Percentiles rank a stretch among this genome's conserved stretches.
Evolutionary conservation across 1,284 basidiomycete species (phyloP).

Genomic region (Malassezia psittaci): DNA sequence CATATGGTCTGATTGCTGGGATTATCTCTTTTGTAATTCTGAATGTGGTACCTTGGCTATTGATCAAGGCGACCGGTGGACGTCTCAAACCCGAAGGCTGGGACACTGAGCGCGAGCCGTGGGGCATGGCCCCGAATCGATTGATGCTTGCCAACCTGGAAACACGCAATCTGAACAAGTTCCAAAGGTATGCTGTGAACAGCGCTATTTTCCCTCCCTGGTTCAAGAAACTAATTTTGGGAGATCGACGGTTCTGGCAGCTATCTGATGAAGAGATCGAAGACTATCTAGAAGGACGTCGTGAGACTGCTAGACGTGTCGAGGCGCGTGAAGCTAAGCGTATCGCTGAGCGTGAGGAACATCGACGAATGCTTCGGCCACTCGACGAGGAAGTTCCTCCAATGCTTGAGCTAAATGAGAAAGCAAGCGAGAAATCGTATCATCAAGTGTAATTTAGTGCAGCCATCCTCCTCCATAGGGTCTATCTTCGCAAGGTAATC

Average conservation of each 20-base stretch:
- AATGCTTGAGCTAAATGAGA: neutral
- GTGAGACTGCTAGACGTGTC: conserved; percentile 25
- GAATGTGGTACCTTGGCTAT: conserved; percentile 59
- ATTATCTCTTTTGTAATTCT: conserved; percentile 62
- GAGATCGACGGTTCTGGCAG: conserved; percentile 40
- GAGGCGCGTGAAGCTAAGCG: conserved; percentile 26
- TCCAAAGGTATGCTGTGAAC: conserved; percentile 11
- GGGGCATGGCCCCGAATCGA: conserved; percentile 16
- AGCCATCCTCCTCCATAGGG: neutral
- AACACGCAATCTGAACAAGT: conserved; percentile 13
- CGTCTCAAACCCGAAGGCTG: conserved; percentile 59
- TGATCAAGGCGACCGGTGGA: conserved; percentile 56
- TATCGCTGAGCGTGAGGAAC: conserved; percentile 22
- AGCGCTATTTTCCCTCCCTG: conserved; percentile 36
- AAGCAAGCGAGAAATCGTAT: neutral
- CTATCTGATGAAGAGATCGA: conserved; percentile 39
- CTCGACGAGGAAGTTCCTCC: neutral
- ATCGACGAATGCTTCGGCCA: conserved; percentile 1
- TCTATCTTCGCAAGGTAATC: neutral
- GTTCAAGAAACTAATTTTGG: conserved; percentile 32
- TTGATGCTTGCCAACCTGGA: conserved; percentile 25
- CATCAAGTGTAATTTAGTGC: neutral
- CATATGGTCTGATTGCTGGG: conserved; percentile 77
- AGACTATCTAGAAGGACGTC: conserved; percentile 36
- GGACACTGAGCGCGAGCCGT: conserved; percentile 44